These are phyloP conservation scores for Stereum hirsutum DNA, from an alignment of 1,284 basidiomycete species.

Conservation along the genomic window DNA sequence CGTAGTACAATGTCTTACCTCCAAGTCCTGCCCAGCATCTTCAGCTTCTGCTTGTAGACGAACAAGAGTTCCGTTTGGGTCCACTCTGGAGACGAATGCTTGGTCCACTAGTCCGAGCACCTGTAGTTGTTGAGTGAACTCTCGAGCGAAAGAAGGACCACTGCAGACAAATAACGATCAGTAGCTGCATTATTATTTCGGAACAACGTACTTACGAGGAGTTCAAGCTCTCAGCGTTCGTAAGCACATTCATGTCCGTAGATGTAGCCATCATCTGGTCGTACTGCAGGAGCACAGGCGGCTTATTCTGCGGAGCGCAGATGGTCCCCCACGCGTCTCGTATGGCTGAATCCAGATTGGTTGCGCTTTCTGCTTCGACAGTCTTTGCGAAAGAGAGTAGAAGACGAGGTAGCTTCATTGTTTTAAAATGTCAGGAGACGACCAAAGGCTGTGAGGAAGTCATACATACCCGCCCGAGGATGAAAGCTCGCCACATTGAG, in stretches of 20 bases:
- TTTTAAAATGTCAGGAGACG: background rate
- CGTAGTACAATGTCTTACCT: conserved; percentile 27
- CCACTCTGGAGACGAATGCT: conserved; percentile 36
- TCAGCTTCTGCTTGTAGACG: conserved; percentile 47
- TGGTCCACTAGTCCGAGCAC: conserved; percentile 46
- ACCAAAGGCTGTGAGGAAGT: background rate
- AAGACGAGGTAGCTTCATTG: conserved; percentile 48
- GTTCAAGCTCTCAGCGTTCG: no score
- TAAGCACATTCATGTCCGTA: conserved; percentile 5
- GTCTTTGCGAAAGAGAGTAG: conserved; percentile 43
- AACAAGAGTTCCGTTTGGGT: conserved; percentile 40
- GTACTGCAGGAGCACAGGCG: conserved; percentile 28
- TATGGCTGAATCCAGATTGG: conserved; percentile 48
- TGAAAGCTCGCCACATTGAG: conserved; percentile 58
- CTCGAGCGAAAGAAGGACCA: conserved; percentile 39
- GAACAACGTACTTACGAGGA: background rate
- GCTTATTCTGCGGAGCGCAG: conserved; percentile 39
- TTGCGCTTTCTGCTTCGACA: conserved; percentile 39
- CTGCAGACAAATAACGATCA: conserved; percentile 18
- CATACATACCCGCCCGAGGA: conserved; percentile 54
- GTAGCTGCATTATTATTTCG: background rate
- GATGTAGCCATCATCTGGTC: conserved; percentile 3
- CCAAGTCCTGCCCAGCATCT: conserved; percentile 43
- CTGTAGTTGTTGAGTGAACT: conserved; percentile 51
- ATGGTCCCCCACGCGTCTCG: conserved; percentile 37